A percentile compares a stretch with the other conserved stretches of the same genome.
Evolutionary conservation across 1,139 yeast species (phyloP).

Genomic region (Torulaspora pretoriensis): DNA sequence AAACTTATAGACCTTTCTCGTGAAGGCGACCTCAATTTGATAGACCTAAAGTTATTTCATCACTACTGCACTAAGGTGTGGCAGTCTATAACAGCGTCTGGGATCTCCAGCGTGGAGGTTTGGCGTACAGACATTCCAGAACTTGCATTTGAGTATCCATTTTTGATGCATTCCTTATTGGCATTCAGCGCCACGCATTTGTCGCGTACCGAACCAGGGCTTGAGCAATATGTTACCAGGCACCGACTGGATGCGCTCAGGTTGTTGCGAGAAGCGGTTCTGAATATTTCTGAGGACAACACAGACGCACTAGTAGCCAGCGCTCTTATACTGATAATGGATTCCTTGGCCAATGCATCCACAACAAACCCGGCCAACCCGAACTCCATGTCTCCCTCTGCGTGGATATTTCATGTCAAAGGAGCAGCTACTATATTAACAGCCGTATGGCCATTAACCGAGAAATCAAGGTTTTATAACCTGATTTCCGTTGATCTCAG

Average conservation of each 20-base stretch:
- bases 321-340: conserved; percentile 84
- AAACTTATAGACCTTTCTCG: conserved; percentile 29
- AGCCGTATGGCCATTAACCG: conserved; percentile 91
- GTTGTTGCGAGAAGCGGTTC: conserved; percentile 75
- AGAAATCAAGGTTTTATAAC: conserved; percentile 66
- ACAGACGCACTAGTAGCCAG: conserved; percentile 92
- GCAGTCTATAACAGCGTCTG: conserved; percentile 84
- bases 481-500: conserved; percentile 70
- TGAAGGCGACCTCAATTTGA: conserved; percentile 52
- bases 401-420: conserved; percentile 95
- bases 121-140: conserved; percentile 88
- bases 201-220: conserved; percentile 67
- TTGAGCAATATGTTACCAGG: conserved; percentile 78
- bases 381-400: conserved; percentile 67
- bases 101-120: conserved; percentile 78
- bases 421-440: conserved; percentile 94
- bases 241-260: conserved; percentile 86
- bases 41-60: conserved; percentile 76
- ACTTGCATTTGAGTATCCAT: conserved; percentile 83
- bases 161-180: conserved; percentile 83
- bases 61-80: conserved; percentile 85
- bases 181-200: conserved; percentile 92
- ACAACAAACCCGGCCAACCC: conserved; percentile 46
- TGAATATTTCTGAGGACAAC: conserved; percentile 75
- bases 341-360: conserved; percentile 89